Percentiles rank a stretch among this genome's conserved stretches.
phyloP scores from a whole-genome alignment of 2,329 filamentous ascomycete species.

The Hymenoscyphus fraxineus region DNA sequence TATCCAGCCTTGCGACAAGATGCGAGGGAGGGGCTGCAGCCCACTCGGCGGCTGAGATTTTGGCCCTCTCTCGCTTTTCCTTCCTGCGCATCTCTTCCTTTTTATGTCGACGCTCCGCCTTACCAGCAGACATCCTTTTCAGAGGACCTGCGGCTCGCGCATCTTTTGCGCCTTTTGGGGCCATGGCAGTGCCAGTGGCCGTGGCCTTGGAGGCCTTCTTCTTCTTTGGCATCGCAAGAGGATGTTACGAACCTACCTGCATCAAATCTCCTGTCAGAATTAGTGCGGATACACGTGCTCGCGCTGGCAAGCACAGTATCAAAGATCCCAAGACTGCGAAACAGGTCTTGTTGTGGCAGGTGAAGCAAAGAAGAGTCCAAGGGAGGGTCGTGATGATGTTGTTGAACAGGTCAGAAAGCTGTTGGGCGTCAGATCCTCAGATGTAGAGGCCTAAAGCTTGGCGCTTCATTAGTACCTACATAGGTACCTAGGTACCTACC shows the following conservation, averaged over 20 bases:
- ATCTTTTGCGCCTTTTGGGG: slow-evolving; percentile 14
- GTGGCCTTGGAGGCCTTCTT: slow-evolving; percentile 2
- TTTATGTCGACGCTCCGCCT: slow-evolving; percentile 26
- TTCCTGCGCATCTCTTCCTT: slow-evolving; percentile 30
- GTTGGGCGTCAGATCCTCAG: slow-evolving; percentile 7
- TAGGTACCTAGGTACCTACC: not conserved
- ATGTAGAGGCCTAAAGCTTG: not conserved
- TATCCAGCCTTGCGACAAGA: slow-evolving; percentile 32
- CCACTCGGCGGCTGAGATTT: slow-evolving; percentile 30
- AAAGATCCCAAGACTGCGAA: slow-evolving; percentile 11
- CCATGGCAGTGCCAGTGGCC: not conserved
- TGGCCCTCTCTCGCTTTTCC: slow-evolving; percentile 30
- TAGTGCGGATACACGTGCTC: slow-evolving; percentile 24
- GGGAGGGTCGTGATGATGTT: slow-evolving; percentile 1
- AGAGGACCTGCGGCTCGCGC: not conserved
- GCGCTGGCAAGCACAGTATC: slow-evolving; percentile 18
- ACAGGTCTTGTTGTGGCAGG: slow-evolving; percentile 7
- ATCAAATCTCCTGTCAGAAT: slow-evolving; percentile 13
- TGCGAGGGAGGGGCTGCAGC: slow-evolving; percentile 29
- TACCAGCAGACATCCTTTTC: slow-evolving; percentile 16
- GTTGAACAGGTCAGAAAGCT: not conserved
- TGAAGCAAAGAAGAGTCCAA: slow-evolving; percentile 11
- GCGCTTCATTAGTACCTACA: no score
- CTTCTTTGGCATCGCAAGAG: slow-evolving; percentile 14
- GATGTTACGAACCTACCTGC: slow-evolving; percentile 19